phyloP scores from a whole-genome alignment of 2,329 filamentous ascomycete species.

The Nigrospora oryzae region DNA sequence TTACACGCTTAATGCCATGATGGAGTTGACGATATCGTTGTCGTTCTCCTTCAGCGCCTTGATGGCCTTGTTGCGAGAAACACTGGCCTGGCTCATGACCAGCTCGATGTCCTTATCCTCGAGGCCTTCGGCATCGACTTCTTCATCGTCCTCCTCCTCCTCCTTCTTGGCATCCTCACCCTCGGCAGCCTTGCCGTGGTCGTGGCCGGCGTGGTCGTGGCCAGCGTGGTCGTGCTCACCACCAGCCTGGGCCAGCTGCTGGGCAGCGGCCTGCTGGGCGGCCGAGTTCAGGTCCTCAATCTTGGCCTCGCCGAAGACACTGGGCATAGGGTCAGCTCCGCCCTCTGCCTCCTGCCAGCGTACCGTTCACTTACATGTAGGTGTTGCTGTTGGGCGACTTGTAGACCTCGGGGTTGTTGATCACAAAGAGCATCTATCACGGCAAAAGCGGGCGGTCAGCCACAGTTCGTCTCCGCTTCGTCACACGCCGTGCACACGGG shows the following conservation, averaged over 20 bases:
- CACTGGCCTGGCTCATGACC: constrained; percentile 95
- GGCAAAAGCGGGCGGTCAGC: constrained; percentile 5
- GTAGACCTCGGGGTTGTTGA: constrained; percentile 99
- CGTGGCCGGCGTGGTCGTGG: constrained; percentile 66
- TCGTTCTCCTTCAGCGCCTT: constrained; percentile 99
- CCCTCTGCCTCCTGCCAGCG: too few relatives aligned
- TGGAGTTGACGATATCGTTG: constrained; percentile 99
- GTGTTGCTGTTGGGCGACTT: constrained; percentile 99
- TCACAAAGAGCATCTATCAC: constrained; percentile 90
- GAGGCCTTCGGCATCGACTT: constrained; percentile 87
- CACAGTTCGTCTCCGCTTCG: constrained; percentile 1
- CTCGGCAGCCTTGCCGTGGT: constrained; percentile 54
- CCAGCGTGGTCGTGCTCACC: constrained; percentile 47
- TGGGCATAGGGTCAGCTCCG: constrained; percentile 24
- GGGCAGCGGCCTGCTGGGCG: constrained; percentile 89
- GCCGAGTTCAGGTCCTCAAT: constrained; percentile 99
- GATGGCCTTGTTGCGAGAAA: constrained; percentile 96
- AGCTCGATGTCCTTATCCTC: constrained; percentile 99
- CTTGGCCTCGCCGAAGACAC: constrained; percentile 99
- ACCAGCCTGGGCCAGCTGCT: constrained; percentile 79
- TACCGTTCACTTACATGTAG: constrained; percentile 74
- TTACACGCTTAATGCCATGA: constrained; percentile 93
- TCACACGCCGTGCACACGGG: too few relatives aligned
- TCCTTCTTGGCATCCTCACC: constrained; percentile 64
- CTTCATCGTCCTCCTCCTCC: constrained; percentile 84